Evolutionary conservation across 2,329 filamentous ascomycete species (phyloP).

Genomic region (Ramichloridium luteum): DNA sequence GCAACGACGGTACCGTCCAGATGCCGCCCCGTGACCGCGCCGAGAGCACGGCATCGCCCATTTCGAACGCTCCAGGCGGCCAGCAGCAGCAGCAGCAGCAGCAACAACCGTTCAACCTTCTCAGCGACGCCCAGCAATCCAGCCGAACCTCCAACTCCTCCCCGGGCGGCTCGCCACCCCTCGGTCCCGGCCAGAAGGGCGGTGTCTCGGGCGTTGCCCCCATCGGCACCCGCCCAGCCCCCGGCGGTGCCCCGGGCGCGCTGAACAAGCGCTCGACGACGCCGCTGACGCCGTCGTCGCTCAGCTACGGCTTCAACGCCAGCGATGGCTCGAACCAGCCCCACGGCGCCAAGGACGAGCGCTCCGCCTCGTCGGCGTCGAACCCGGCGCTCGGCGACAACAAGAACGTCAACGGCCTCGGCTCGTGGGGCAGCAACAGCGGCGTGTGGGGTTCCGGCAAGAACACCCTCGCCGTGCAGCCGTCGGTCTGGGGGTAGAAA

Average conservation of each 20-base stretch:
- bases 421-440: constrained; percentile 65
- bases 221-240: constrained; percentile 76
- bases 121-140: constrained; percentile 47
- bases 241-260: constrained; percentile 44
- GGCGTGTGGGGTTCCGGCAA: constrained; percentile 71
- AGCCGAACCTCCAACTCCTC: constrained; percentile 78
- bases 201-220: constrained; percentile 63
- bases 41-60: constrained; percentile 72
- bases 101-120: constrained; percentile 29
- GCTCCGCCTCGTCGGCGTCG: constrained; percentile 44
- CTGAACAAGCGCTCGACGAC: constrained; percentile 77
- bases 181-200: constrained; percentile 45
- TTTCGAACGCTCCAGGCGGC: constrained; percentile 51
- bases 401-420: constrained; percentile 31
- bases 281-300: constrained; percentile 69
- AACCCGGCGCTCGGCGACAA: constrained; percentile 41
- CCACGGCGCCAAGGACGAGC: constrained; percentile 39
- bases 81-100: too few relatives aligned
- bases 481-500: constrained; percentile 91
- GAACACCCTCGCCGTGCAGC: constrained; percentile 70
- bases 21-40: constrained; percentile 37
- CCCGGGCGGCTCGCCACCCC: constrained; percentile 68
- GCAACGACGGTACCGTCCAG: constrained; percentile 42
- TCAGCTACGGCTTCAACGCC: constrained; percentile 56
- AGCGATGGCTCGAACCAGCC: constrained; percentile 42